phyloP scores from a whole-genome alignment of 768 basidiomycete species.

The Boletus sp. region DNA sequence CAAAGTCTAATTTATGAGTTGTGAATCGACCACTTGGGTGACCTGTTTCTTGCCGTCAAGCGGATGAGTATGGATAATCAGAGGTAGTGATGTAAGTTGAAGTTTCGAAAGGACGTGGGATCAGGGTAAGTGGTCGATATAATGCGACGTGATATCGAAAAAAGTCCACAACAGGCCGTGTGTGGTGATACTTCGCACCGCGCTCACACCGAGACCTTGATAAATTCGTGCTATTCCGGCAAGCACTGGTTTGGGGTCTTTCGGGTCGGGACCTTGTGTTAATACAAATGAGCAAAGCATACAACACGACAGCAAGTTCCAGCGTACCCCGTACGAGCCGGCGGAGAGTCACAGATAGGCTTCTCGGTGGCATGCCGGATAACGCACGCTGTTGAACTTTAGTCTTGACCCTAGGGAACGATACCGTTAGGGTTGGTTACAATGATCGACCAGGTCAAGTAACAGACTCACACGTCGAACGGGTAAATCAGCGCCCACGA shows the following conservation, averaged over 20 bases:
- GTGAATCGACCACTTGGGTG: slow-evolving; percentile 4
- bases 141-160: slow-evolving; percentile 75
- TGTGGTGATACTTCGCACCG: slow-evolving; percentile 86
- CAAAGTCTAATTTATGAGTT: slow-evolving; percentile 22
- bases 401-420: slow-evolving; percentile 72
- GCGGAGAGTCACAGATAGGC: slow-evolving; percentile 68
- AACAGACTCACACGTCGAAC: slow-evolving; percentile 75
- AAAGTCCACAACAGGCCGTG: slow-evolving; percentile 94
- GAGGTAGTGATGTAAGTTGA: slow-evolving; percentile 1
- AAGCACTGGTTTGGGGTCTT: slow-evolving; percentile 70
- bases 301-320: neutral
- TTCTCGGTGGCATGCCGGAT: slow-evolving; percentile 71
- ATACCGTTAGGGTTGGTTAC: neutral
- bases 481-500: slow-evolving; percentile 94
- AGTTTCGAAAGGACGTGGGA: slow-evolving; percentile 2
- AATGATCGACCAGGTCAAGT: neutral
- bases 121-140: slow-evolving; percentile 63
- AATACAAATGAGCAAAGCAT: neutral
- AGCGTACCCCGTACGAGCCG: slow-evolving; percentile 76
- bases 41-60: slow-evolving; percentile 4
- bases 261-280: slow-evolving; percentile 69
- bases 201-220: slow-evolving; percentile 91
- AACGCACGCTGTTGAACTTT: slow-evolving; percentile 93
- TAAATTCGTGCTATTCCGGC: slow-evolving; percentile 84
- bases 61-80: slow-evolving; percentile 12